These are phyloP conservation scores for Botrytis hyacinthi DNA, from an alignment of 2,329 filamentous ascomycete species.

Conservation along the genomic window DNA sequence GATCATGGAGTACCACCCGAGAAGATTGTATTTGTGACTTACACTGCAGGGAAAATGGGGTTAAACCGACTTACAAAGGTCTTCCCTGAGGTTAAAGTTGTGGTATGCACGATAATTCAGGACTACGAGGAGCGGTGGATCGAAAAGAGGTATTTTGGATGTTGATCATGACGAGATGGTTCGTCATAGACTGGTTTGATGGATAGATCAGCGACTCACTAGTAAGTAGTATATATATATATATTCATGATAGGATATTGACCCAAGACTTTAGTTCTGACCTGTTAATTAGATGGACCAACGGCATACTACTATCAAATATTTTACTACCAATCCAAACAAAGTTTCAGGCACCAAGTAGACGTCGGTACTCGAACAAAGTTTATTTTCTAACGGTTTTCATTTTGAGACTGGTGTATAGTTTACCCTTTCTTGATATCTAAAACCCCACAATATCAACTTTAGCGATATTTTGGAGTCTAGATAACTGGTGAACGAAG, in stretches of 20 bases:
- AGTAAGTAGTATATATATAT: background rate
- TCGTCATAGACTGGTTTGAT: background rate
- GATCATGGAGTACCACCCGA: slow-evolving; percentile 87
- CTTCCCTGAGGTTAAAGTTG: slow-evolving; percentile 82
- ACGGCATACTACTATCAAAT: background rate
- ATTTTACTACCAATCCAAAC: background rate
- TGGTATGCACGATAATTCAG: slow-evolving; percentile 77
- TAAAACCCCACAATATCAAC: background rate
- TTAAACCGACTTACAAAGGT: slow-evolving; percentile 83
- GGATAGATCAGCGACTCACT: background rate
- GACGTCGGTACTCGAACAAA: background rate
- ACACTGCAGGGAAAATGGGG: slow-evolving; percentile 80
- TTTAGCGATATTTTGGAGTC: background rate
- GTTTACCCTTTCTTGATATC: background rate
- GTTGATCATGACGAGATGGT: slow-evolving; percentile 47
- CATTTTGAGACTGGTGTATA: background rate
- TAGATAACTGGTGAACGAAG: background rate
- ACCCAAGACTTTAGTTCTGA: background rate
- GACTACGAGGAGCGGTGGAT: slow-evolving; percentile 88
- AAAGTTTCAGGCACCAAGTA: background rate
- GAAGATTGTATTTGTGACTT: slow-evolving; percentile 88
- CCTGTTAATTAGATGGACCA: background rate
- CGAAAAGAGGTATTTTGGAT: slow-evolving; percentile 87
- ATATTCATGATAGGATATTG: background rate
- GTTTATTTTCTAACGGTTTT: background rate